These are phyloP conservation scores for Fusarium pilosicola DNA, from an alignment of 2,329 filamentous ascomycete species.

Conservation along the genomic window DNA sequence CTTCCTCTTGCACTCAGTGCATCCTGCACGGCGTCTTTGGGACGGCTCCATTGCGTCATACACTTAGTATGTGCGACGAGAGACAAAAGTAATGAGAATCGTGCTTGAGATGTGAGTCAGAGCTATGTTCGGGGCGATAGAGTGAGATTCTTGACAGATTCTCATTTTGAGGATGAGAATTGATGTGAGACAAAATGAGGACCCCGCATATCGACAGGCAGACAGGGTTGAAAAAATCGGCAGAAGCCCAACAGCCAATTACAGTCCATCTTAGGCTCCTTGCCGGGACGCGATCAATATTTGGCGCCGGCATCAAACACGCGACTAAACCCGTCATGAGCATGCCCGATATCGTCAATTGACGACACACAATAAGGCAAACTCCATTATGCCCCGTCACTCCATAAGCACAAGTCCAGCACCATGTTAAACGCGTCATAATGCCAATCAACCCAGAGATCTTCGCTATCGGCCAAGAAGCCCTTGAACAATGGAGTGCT, in stretches of 20 bases:
- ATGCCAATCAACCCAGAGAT: neutral
- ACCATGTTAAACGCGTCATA: neutral
- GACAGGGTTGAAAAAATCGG: neutral
- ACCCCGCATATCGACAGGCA: neutral
- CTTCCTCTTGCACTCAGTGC: slow-evolving; percentile 18
- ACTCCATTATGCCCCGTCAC: neutral
- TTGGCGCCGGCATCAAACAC: neutral
- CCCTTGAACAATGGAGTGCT: neutral
- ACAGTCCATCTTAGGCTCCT: neutral
- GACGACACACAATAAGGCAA: accelerated
- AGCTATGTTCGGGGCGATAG: accelerated
- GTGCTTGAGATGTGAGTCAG: neutral
- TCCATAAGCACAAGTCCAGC: accelerated
- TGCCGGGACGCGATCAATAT: neutral
- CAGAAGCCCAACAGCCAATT: neutral
- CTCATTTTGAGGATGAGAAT: no score
- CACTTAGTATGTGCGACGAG: neutral
- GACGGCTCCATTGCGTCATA: neutral
- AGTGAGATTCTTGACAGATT: neutral
- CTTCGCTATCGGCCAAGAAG: neutral
- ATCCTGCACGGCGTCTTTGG: slow-evolving; percentile 10
- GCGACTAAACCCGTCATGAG: neutral
- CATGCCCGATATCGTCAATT: no score
- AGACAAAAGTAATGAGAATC: accelerated
- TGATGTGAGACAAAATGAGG: neutral